Evolutionary conservation across 169 alveolate genomes (phyloP), one percentile per base, ranked within the genome.

Genomic region (Ichthyophthirius multifiliis): DNA sequence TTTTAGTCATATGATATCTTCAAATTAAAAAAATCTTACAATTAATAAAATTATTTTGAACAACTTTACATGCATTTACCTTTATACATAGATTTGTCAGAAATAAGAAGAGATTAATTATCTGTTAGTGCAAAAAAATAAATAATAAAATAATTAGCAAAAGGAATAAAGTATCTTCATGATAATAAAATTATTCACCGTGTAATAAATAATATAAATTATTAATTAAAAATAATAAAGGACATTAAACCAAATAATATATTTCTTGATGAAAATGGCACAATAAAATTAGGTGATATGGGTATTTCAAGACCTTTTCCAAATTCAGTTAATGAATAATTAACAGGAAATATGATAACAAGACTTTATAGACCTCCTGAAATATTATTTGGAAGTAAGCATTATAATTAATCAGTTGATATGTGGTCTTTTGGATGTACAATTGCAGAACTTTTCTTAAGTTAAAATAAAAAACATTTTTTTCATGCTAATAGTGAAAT

Each of bases 311-410:
- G 71, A 27, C 43, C 23, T 27, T 55, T 55, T 39, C 71, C 71
- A 0, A 39, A 55, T 27, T 12, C 10, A 6, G 31, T 27, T 27
- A 23, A 55, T 23, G 16, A 55, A 55, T 34, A 55, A 27, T 18
- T 55, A 1, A 55, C 71, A 10, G 71, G 71, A 55, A 55, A 55
- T 5, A 55, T 39, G 12, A 55, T 27, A n/a, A 55, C 71, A 10
- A 34, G 71, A 27, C 18, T 55, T 7, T 55, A 55, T 7, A 55
- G 71, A 55, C 71, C 71, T 55, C 71, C 71, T 10, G 71, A 55
- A 55, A 27, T 55, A 0, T 6, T 55, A 1, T 55, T 55, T 55
- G 71, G 71, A 27, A 15, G 71, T 39, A 55, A 55, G 18, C 23
- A 55, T 27, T 55, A 55, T 55, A n/a, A 55, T 55, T 34, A 55